These are phyloP conservation scores for Debaryomycetaceae sp. DNA, from an alignment of 1,139 yeast species.

Conservation along the genomic window DNA sequence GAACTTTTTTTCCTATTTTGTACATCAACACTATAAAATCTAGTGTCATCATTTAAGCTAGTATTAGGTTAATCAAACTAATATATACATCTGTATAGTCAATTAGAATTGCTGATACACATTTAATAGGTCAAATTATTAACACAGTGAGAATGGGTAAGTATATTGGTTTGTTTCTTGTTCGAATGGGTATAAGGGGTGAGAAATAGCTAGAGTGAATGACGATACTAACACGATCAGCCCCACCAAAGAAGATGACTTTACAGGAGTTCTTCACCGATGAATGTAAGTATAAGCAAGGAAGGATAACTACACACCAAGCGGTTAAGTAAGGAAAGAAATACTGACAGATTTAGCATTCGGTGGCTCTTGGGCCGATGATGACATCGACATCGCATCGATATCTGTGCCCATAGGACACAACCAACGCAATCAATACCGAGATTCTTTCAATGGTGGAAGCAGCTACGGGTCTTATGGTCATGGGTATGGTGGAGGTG, in stretches of 20 bases:
- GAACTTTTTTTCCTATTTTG: neutral
- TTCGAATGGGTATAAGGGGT: neutral
- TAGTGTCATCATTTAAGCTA: neutral
- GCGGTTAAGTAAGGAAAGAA: neutral
- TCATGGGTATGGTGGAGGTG: constrained; percentile 7
- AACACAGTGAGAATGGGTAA: constrained; percentile 4
- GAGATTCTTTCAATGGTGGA: constrained; percentile 6
- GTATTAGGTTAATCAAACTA: neutral
- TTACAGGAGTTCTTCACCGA: constrained; percentile 52
- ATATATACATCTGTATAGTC: neutral
- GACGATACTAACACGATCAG: constrained; percentile 15
- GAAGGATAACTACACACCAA: neutral
- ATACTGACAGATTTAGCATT: constrained; percentile 29
- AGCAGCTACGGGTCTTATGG: constrained; percentile 5
- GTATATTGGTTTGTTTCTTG: neutral
- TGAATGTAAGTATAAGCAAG: constrained; percentile 39
- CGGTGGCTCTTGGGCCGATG: constrained; percentile 77
- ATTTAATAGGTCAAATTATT: neutral
- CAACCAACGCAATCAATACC: constrained; percentile 12
- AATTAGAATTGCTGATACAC: neutral
- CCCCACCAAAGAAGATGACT: constrained; percentile 47
- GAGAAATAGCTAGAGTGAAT: neutral
- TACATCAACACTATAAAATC: constrained; percentile 1
- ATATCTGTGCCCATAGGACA: constrained; percentile 54
- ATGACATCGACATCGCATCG: constrained; percentile 66